phyloP scores from a whole-genome alignment of 805 yeast species.

The Nakazawaea anatomiae region DNA sequence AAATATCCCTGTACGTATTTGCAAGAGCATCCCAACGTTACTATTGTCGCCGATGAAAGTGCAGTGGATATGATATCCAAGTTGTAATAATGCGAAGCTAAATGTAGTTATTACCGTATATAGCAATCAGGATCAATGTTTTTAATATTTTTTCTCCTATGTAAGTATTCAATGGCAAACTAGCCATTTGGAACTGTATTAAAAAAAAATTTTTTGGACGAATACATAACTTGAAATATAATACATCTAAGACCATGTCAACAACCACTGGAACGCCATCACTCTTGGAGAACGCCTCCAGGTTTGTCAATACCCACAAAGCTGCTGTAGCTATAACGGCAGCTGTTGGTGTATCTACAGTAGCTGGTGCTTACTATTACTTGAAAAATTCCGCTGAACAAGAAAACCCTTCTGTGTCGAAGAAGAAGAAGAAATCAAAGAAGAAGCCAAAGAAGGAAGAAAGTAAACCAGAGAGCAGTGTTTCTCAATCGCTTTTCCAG shows the following conservation, averaged over 20 bases:
- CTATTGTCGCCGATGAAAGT: conserved; percentile 41
- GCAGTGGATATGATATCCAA: conserved; percentile 24
- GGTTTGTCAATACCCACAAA: conserved; percentile 43
- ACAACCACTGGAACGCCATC: conserved; percentile 2
- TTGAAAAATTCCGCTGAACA: conserved; percentile 23
- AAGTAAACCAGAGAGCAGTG: conserved; percentile 6
- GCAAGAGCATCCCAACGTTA: conserved; percentile 38
- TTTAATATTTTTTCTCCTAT: too few species aligned
- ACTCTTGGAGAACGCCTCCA: conserved; percentile 15
- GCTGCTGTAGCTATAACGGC: conserved; percentile 45
- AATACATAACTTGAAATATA: not conserved
- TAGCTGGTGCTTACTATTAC: conserved; percentile 40
- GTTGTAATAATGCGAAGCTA: not conserved
- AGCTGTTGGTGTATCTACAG: conserved; percentile 44
- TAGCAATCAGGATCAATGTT: not conserved
- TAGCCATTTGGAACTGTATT: not conserved
- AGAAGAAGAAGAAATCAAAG: conserved; percentile 34
- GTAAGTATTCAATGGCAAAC: not conserved
- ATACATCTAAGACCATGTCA: conserved; percentile 1
- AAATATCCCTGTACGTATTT: conserved; percentile 45
- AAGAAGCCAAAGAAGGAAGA: conserved; percentile 32
- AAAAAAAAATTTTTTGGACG: conserved; percentile 5
- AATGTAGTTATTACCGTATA: not conserved
- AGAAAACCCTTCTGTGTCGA: conserved; percentile 12
- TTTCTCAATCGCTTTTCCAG: conserved; percentile 16